Evolutionary conservation across 2,329 filamentous ascomycete species (phyloP), one percentile per base, ranked within the genome.

Genomic region (Calycina herbarum): DNA sequence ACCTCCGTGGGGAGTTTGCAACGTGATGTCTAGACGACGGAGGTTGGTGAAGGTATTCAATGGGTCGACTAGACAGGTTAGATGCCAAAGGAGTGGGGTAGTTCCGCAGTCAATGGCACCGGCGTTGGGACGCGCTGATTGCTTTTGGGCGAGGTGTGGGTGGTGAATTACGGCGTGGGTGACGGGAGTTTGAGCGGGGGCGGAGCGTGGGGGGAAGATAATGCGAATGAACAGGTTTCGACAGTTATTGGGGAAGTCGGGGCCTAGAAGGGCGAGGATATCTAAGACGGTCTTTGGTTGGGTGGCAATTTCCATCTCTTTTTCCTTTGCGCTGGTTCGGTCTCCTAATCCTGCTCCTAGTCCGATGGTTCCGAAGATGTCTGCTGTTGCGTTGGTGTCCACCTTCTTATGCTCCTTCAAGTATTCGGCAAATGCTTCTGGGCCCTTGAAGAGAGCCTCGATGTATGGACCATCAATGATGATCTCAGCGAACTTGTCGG

Each of bases 401-500:
- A 59, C n/a, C 57, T 59, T 42, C 2, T 8, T 27, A 8, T 57
- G 11, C 5, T 35, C 56, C 29, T 57, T 57, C 38, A 27, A n/a
- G n/a, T 31, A 45, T 20, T 31, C 24, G 3, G 38, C 38, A 20
- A 48, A 4, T 3, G 20, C 38, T 5, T 29, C 59, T 4, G 13
- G 10, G n/a, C 7, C 20, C 27, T 51, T 11, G 7, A 20, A 38
- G 1, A 42, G 4, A 15, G 38, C 59, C 15, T 57, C 57, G 15
- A 61, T n/a, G 31, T 59, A 31, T 38, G 40, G 33, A 45, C 48
- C 54, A 35, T 61, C 42, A 27, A 62, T 35, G 31, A 42, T 27
- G 31, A 65, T 62, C 38, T 64, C 62, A 20, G 61, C 48, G 7
- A 48, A 57, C 10, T 61, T 66, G n/a, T 38, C 20, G 1, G 13